Percentiles rank a stretch among this genome's conserved stretches.
Conservation (phyloP, 495 filamentous ascomycete species). For the Penicillium atrosanguineum region DNA sequence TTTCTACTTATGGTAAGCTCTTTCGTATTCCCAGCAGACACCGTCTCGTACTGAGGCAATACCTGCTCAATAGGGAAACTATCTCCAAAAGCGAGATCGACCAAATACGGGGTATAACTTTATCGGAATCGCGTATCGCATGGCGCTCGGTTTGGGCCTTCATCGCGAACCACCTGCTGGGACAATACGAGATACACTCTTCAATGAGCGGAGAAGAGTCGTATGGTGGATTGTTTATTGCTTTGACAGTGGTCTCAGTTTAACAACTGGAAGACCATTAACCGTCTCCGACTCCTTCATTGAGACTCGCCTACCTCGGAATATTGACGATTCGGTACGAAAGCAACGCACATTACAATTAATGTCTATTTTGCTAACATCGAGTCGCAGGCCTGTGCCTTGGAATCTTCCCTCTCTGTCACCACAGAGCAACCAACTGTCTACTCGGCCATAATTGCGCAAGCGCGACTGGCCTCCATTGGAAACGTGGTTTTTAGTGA, state of each 20-base stretch:
- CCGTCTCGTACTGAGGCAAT: too few species aligned
- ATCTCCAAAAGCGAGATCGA: conserved; percentile 22
- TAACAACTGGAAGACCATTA: conserved; percentile 24
- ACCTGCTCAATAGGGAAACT: conserved; percentile 1
- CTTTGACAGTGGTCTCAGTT: conserved; percentile 29
- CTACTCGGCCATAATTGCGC: conserved; percentile 24
- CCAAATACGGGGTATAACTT: conserved; percentile 22
- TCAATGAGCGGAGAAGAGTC: too few species aligned
- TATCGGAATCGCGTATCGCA: conserved; percentile 42
- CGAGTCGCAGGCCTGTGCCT: conserved; percentile 1
- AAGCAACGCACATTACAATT: neutral
- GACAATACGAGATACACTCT: conserved; percentile 2
- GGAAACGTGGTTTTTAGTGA: conserved; percentile 19
- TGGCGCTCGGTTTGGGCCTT: conserved; percentile 23
- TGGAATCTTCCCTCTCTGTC: conserved; percentile 1
- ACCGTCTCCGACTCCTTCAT: conserved; percentile 23
- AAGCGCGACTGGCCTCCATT: conserved; percentile 16
- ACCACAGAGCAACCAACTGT: conserved; percentile 15
- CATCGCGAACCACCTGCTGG: neutral
- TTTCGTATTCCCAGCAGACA: too few species aligned
- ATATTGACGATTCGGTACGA: conserved; percentile 22
- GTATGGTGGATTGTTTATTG: conserved; percentile 23
- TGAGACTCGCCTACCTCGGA: conserved; percentile 23
- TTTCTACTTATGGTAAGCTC: conserved; percentile 26
- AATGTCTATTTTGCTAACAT: too few species aligned